These are phyloP conservation scores for Alternaria triticimaculans DNA, from an alignment of 2,329 filamentous ascomycete genomes.

Conservation along the genomic window DNA sequence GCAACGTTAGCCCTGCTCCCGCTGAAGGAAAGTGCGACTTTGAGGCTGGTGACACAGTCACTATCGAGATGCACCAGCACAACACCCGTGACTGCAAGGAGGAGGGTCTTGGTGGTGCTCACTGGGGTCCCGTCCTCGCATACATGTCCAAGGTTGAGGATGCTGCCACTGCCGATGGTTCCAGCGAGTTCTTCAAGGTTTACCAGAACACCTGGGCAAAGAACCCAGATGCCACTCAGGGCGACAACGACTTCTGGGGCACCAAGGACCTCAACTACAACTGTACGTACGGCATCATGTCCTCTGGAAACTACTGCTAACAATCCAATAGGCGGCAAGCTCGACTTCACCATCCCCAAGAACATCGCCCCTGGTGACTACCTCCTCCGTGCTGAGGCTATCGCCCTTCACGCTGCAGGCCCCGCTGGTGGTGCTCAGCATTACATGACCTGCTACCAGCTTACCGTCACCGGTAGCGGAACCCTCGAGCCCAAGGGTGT, in stretches of 20 bases:
- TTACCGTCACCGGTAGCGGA: conserved; percentile 49
- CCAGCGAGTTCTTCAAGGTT: conserved; percentile 59
- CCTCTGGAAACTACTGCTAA: neutral
- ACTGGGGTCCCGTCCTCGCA: conserved; percentile 61
- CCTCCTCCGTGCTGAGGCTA: conserved; percentile 55
- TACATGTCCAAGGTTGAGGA: conserved; percentile 56
- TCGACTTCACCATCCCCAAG: conserved; percentile 47
- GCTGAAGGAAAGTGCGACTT: conserved; percentile 36
- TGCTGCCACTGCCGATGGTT: conserved; percentile 52
- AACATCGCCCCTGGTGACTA: conserved; percentile 53
- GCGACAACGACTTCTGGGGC: conserved; percentile 49
- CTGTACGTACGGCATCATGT: conserved; percentile 13
- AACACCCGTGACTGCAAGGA: conserved; percentile 29
- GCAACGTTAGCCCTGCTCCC: conserved; percentile 35
- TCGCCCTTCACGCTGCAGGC: conserved; percentile 54
- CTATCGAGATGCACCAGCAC: conserved; percentile 42
- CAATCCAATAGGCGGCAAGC: conserved; percentile 23
- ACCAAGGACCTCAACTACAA: conserved; percentile 54
- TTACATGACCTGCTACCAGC: conserved; percentile 55
- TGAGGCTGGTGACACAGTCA: conserved; percentile 35
- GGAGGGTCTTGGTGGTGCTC: conserved; percentile 45
- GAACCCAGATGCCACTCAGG: conserved; percentile 46
- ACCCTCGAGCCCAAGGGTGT: conserved; percentile 50
- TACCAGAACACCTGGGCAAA: conserved; percentile 50
- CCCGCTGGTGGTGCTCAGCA: conserved; percentile 52